Evolutionary conservation across 73 alveolate genomes (phyloP).

Genomic region (Symbiodinium natans): DNA sequence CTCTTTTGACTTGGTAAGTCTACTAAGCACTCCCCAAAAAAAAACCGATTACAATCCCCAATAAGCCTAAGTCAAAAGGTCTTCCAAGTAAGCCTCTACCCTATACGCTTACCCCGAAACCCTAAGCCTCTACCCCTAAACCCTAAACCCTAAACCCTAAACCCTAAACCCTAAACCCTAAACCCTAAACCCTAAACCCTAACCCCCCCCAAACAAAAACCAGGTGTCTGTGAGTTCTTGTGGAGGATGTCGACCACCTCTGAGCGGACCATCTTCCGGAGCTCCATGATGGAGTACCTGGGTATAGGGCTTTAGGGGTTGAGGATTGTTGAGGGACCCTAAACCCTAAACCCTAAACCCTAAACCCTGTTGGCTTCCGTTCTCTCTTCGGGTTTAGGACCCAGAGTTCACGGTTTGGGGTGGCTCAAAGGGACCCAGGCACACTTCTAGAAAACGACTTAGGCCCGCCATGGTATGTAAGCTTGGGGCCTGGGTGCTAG

Average conservation of each 20-base stretch:
- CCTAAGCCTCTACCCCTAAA: background rate
- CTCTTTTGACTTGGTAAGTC: no score
- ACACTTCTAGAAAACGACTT: background rate
- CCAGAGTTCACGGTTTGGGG: background rate
- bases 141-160: background rate
- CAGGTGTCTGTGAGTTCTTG: background rate
- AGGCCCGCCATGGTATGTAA: no score
- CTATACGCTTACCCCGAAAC: no score
- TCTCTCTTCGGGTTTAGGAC: background rate
- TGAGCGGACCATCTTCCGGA: background rate
- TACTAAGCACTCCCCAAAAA: no score
- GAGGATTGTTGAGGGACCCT: no score
- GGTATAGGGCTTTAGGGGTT: background rate
- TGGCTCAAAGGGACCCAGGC: background rate
- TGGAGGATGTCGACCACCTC: background rate
- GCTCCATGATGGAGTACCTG: conserved; percentile 6
- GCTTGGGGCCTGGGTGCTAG: background rate
- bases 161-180: background rate
- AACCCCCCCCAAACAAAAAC: background rate
- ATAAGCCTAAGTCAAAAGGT: no score
- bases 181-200: background rate
- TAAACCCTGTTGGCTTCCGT: background rate
- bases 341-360: no score
- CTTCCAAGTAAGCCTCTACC: background rate
- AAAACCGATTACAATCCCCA: no score